Evolutionary conservation across 495 filamentous ascomycete genomes (phyloP), one percentile per base, ranked within the genome.

Genomic region (Cairneyella variabilis): DNA sequence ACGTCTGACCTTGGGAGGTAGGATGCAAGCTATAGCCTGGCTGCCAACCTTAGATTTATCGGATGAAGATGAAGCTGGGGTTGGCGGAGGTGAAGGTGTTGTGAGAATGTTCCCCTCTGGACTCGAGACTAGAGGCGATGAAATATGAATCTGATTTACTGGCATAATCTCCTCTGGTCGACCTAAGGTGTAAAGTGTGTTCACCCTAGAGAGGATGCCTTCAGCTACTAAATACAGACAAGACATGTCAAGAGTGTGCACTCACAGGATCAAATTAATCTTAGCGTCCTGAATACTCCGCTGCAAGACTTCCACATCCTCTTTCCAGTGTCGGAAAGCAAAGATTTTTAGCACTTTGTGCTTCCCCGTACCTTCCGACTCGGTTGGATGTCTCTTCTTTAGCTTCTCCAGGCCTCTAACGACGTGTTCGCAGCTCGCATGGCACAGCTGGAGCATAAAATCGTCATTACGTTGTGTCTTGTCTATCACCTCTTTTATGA

Each of bases 251-350:
- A 39, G 48, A 39, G n/a, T n/a, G 17, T 46, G 45, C 18, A 53
- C 50, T 45, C 26, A 53, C 50, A 53, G 8, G 8, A 44, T 53
- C 25, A 53, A 38, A 28, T 53, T 17, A 5, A 23, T 23, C 38
- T 53, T 53, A 22, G 27, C 4, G 8, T 16, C 21, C 16, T n/a
- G 39, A 36, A 53, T 53, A 32, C 42, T 53, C 5, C 20, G 10
- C 38, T 45, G 38, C 20, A 53, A 28, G 39, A 20, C 39, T 46
- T 53, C 39, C 23, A 53, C 50, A 53, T 53, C 50, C 42, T 53
- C 50, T 46, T 53, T 53, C 50, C 50, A 53, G 27, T 53, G 50
- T 21, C 50, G 50, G 39, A 53, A 46, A 32, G 16, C 25, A 45
- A 53, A 44, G 23, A 37, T 14, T 53, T 37, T 45, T 12, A 21